These are phyloP conservation scores for Lindgomyces ingoldianus DNA, from an alignment of 495 filamentous ascomycete genomes.

Conservation along the genomic window DNA sequence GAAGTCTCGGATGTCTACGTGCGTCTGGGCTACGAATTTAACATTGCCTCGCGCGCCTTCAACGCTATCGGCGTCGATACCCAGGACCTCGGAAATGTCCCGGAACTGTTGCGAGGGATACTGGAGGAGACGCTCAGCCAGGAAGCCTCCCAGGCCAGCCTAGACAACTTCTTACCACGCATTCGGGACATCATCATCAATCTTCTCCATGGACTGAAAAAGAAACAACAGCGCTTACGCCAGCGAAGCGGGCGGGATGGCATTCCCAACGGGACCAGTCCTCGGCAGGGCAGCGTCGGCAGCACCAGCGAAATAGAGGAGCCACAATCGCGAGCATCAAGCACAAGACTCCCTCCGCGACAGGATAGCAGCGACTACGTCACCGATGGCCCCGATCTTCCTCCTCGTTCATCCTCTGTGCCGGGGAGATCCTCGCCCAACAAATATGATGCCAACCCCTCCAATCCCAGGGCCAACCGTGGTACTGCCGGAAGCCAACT, in stretches of 20 bases:
- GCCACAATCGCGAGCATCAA: conserved; percentile 43
- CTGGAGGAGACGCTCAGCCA: conserved; percentile 95
- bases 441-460: conserved; percentile 40
- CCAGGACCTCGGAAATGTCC: conserved; percentile 88
- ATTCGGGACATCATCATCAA: conserved; percentile 99
- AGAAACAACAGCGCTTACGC: conserved; percentile 88
- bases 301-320: conserved; percentile 65
- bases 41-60: conserved; percentile 95
- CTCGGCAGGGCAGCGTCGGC: conserved; percentile 67
- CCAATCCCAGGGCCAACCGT: conserved; percentile 45
- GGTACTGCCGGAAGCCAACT: conserved; percentile 50
- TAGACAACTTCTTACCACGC: conserved; percentile 86
- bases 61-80: conserved; percentile 95
- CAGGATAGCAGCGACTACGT: conserved; percentile 53
- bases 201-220: conserved; percentile 89
- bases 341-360: conserved; percentile 46
- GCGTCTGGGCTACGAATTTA: conserved; percentile 95
- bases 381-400: conserved; percentile 49
- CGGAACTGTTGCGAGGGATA: conserved; percentile 84
- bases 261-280: conserved; percentile 37
- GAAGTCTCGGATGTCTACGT: conserved; percentile 98
- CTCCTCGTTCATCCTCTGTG: conserved; percentile 52
- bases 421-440: conserved; percentile 41
- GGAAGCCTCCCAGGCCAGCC: conserved; percentile 86
- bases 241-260: conserved; percentile 75